Evolutionary conservation across 1,284 basidiomycete genomes (phyloP), one percentile per base, ranked within the genome.

Genomic region (Tilletia walkeri): DNA sequence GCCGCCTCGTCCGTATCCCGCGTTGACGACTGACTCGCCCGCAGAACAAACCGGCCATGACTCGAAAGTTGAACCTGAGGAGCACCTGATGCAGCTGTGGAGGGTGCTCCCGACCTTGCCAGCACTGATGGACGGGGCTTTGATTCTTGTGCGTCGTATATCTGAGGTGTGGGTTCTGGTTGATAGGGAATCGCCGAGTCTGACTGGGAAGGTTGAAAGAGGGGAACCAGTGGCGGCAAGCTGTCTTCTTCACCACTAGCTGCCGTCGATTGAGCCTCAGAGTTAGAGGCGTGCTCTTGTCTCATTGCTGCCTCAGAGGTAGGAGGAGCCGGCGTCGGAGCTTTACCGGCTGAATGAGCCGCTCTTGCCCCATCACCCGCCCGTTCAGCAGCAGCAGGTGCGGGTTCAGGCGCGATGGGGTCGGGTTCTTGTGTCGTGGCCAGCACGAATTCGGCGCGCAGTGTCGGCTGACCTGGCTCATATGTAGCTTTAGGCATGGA

Each of bases 181-280:
- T 45, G 9, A 45, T 45, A 45, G 41, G 41, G 41, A 7, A 45
- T 45, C 9, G 41, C 41, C 41, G 41, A 45, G 41, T 45, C 41
- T 45, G 41, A 45, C 14, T 45, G 41, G 14, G 41, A 45, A 45
- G 41, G 41, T 45, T 14, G 41, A 45, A 45, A 45, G 41, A 45
- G 41, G 41, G 41, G 41, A 7, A 9, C 41, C 3, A 45, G 14
- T 14, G 41, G 41, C 41, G 41, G 41, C 14, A 45, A 45, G 41
- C 41, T 45, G 41, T 45, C 41, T 77, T 48, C 66, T 72, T 67
- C 10, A 68, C 68, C 49, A 81, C 79, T 59, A 76, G 68, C 5
- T 69, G 72, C 4, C 66, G 41, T 34, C 65, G 20, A 50, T 71
- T 69, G 50, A 69, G 69, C 41, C 41, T 45, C 41, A 7, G 41